phyloP scores from a whole-genome alignment of 176 grass and related monocot genomes.

The Melocanna baccifera region DNA sequence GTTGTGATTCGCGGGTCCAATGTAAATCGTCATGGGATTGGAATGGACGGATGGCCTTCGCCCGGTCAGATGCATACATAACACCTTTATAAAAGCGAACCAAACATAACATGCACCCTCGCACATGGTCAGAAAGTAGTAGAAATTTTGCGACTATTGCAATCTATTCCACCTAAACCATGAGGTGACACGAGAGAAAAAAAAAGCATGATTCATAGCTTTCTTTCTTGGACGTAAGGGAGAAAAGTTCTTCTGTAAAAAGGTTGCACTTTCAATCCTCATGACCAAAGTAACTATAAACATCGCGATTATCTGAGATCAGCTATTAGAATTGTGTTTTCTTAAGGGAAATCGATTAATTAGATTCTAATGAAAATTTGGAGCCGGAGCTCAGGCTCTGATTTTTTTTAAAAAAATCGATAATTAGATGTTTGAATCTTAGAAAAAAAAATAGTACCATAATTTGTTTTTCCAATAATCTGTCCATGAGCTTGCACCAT shows the following conservation, averaged over 20 bases:
- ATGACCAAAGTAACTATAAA: not conserved
- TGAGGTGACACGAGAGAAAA: not conserved
- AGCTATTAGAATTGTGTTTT: not conserved
- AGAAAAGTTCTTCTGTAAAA: not conserved
- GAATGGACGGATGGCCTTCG: not conserved
- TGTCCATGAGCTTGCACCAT: not conserved
- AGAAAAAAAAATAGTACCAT: not conserved
- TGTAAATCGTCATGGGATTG: not conserved
- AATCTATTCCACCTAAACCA: constrained; percentile 9
- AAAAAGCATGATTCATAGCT: not conserved
- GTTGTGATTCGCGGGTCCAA: not conserved
- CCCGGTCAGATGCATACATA: not conserved
- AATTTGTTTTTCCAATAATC: not conserved
- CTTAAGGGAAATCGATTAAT: not conserved
- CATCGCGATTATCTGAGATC: not conserved
- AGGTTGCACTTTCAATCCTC: not conserved
- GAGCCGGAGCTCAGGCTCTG: too few species aligned
- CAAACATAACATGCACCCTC: not conserved
- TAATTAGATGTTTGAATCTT: not conserved
- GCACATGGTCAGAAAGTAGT: not conserved
- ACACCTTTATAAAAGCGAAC: not conserved
- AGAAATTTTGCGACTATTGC: not conserved
- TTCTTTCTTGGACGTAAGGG: not conserved
- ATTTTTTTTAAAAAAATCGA: too few species aligned
- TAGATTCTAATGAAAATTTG: too few species aligned